phyloP scores from a whole-genome alignment of 2,329 filamentous ascomycete genomes.

The Rhinocladiella mackenziei region DNA sequence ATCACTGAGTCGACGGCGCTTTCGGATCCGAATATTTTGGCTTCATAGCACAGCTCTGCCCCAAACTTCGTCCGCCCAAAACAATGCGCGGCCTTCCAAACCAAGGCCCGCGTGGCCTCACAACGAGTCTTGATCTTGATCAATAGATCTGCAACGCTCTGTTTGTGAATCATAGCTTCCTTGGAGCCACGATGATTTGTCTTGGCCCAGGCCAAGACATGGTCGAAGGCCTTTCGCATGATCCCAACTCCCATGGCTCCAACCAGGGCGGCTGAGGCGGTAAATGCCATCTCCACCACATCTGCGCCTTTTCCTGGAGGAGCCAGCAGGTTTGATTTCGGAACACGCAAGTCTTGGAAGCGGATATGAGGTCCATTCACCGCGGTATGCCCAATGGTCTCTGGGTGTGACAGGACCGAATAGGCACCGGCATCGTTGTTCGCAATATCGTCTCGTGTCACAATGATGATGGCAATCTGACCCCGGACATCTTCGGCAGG shows the following conservation, averaged over 20 bases:
- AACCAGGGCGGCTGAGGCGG: slow-evolving; percentile 47
- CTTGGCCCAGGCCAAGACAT: slow-evolving; percentile 50
- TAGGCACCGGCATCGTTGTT: slow-evolving; percentile 45
- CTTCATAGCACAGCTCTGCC: slow-evolving; percentile 47
- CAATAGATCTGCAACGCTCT: slow-evolving; percentile 51
- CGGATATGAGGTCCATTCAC: slow-evolving; percentile 49
- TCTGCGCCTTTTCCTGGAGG: slow-evolving; percentile 43
- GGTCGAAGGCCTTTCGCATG: slow-evolving; percentile 53
- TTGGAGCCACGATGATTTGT: slow-evolving; percentile 45
- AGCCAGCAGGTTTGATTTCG: slow-evolving; percentile 46
- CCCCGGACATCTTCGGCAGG: slow-evolving; percentile 31
- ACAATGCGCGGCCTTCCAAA: slow-evolving; percentile 50
- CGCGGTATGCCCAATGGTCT: slow-evolving; percentile 47
- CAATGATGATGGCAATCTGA: slow-evolving; percentile 48
- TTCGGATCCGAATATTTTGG: slow-evolving; percentile 53
- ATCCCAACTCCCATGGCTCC: slow-evolving; percentile 54
- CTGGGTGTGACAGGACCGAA: slow-evolving; percentile 45
- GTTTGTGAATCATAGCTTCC: slow-evolving; percentile 45
- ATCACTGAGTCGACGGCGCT: slow-evolving; percentile 46
- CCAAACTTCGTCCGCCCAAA: slow-evolving; percentile 43
- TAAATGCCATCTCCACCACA: slow-evolving; percentile 45
- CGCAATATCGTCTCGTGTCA: slow-evolving; percentile 48
- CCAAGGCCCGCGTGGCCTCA: slow-evolving; percentile 49
- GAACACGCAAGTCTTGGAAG: slow-evolving; percentile 49
- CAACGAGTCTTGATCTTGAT: slow-evolving; percentile 51